These are phyloP conservation scores for Phylloporus sp. DNA, from an alignment of 768 basidiomycete genomes.

Conservation along the genomic window DNA sequence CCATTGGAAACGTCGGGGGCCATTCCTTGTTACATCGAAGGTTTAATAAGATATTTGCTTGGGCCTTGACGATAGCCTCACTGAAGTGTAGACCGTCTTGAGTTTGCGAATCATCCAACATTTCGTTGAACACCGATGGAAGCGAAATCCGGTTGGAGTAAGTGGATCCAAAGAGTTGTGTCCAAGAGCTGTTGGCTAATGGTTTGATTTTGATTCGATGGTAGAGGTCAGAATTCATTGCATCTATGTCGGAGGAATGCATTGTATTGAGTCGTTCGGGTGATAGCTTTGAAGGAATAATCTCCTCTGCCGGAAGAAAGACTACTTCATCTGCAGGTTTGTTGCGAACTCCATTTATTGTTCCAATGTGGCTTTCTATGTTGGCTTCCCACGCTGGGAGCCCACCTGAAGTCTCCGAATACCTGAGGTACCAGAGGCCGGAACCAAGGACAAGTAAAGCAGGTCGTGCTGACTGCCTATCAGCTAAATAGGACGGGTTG, in stretches of 20 bases:
- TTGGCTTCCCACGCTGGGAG: conserved; percentile 73
- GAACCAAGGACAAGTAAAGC: conserved; percentile 78
- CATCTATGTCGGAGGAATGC: conserved; percentile 74
- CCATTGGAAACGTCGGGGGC: conserved; percentile 56
- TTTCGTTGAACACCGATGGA: conserved; percentile 75
- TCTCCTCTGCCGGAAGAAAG: conserved; percentile 71
- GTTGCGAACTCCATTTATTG: conserved; percentile 34
- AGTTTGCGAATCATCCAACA: conserved; percentile 71
- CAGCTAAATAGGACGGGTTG: conserved; percentile 9
- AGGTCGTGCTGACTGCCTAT: conserved; percentile 32
- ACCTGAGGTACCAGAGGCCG: conserved; percentile 86
- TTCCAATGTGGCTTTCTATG: conserved; percentile 59
- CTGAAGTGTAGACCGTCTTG: conserved; percentile 84
- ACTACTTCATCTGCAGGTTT: conserved; percentile 68
- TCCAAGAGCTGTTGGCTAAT: conserved; percentile 26
- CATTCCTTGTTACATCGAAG: conserved; percentile 72
- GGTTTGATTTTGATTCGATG: conserved; percentile 60
- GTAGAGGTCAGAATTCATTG: conserved; percentile 83
- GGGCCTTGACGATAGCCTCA: conserved; percentile 52
- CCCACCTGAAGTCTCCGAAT: conserved; percentile 66
- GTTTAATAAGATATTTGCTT: conserved; percentile 77
- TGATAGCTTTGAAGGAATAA: conserved; percentile 62
- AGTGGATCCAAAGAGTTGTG: conserved; percentile 22
- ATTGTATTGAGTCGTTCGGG: conserved; percentile 62
- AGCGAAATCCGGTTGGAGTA: conserved; percentile 44